Evolutionary conservation across 805 yeast genomes (phyloP).

Genomic region (Metschnikowia lunata): DNA sequence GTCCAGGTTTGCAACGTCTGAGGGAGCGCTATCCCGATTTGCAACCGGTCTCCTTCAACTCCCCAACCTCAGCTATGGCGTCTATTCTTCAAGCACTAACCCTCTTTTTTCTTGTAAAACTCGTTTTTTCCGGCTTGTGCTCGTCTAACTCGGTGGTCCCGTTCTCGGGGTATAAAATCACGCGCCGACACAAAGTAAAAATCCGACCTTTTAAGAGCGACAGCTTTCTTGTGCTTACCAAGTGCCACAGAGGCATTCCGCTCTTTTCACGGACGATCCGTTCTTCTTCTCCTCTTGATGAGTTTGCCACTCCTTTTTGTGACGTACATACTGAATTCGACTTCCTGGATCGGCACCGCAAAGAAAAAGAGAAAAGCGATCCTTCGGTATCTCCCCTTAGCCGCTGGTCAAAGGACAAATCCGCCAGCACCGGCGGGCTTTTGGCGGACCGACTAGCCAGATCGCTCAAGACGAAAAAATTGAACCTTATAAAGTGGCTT

Average conservation of each 20-base stretch:
- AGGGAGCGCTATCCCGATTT: not conserved
- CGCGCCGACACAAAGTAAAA: slow-evolving; percentile 11
- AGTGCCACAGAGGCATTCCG: slow-evolving; percentile 12
- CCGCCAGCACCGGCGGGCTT: not conserved
- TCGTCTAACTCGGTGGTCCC: slow-evolving; percentile 11
- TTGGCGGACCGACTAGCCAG: not conserved
- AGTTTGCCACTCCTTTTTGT: slow-evolving; percentile 9
- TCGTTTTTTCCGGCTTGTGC: slow-evolving; percentile 8
- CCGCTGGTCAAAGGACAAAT: not conserved
- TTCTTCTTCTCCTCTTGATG: slow-evolving; percentile 4
- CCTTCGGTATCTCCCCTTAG: not conserved
- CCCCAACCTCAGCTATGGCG: not conserved
- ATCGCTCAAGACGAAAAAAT: not conserved
- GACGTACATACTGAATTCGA: slow-evolving; percentile 3
- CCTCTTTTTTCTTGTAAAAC: not conserved
- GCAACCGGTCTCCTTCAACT: not conserved
- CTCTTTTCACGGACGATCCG: slow-evolving; percentile 3
- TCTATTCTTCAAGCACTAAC: not conserved
- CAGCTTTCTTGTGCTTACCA: slow-evolving; percentile 11
- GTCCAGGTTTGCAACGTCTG: not conserved
- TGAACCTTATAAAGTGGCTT: not conserved
- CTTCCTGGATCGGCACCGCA: slow-evolving; percentile 2
- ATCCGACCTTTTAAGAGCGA: slow-evolving; percentile 9
- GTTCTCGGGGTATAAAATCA: slow-evolving; percentile 14
- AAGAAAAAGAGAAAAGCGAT: not conserved